Percentiles rank a stretch among this genome's conserved stretches.
Conservation (phyloP, 305 asterid species). For the Caryopteris hybrid region DNA sequence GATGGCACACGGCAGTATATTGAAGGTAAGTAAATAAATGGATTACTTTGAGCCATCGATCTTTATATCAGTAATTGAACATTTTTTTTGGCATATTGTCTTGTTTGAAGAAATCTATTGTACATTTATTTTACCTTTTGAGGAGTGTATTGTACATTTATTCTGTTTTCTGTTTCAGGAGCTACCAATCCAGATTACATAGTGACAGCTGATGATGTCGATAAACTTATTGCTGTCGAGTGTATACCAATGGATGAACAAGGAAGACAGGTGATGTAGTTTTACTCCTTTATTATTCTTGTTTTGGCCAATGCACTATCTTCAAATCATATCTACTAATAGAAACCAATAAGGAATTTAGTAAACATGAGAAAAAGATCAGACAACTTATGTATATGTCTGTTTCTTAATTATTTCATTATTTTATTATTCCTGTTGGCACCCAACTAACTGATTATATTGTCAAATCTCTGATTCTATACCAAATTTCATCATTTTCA, state of each 20-base stretch:
- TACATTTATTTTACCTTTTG: not conserved
- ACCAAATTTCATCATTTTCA: constrained; percentile 35
- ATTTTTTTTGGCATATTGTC: not conserved
- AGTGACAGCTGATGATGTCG: constrained; percentile 97
- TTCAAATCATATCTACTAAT: constrained; percentile 5
- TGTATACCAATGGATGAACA: constrained; percentile 99
- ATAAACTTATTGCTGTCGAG: constrained; percentile 92
- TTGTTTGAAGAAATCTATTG: not conserved
- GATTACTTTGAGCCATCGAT: not conserved
- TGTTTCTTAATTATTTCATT: not conserved
- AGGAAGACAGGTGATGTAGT: constrained; percentile 69
- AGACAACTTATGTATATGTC: not conserved
- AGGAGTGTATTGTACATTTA: not conserved
- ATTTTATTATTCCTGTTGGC: not conserved
- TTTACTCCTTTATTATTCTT: not conserved
- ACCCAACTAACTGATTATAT: constrained; percentile 1
- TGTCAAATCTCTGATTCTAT: constrained; percentile 18
- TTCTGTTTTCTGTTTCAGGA: constrained; percentile 41
- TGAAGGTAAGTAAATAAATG: constrained; percentile 55
- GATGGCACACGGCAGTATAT: constrained; percentile 97
- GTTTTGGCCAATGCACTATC: constrained; percentile 10
- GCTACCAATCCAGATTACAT: constrained; percentile 96
- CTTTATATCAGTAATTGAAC: not conserved
- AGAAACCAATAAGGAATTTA: not conserved
- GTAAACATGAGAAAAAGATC: constrained; percentile 4